Evolutionary conservation across 768 basidiomycete genomes (phyloP), one percentile per base, ranked within the genome.

Genomic region (Sporobolomyces phaffii): DNA sequence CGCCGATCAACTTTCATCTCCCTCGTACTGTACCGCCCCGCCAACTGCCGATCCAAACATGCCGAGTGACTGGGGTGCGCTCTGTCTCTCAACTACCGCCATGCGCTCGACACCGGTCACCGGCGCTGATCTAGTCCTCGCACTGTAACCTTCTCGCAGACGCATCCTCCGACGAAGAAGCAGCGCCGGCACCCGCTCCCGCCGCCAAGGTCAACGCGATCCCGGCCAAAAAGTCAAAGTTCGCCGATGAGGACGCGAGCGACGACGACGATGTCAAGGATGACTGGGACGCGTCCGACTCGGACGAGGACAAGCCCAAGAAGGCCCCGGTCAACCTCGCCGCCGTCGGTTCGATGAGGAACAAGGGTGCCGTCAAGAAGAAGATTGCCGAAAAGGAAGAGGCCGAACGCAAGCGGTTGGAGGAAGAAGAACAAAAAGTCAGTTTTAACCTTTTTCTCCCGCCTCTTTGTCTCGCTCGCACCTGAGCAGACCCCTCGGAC

Each of bases 341-440:
- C 7, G 77, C 81, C 10, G 77, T 79, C 5, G 72, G 73, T 8
- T 68, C 76, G 22, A 64, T 87, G 2, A 90, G 89, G 81, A 94
- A 96, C 80, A 96, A 92, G 80, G 91, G 90, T 59, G 89, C 87
- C 2, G 78, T 97, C 72, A 96, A 96, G 78, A 84, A 85, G 24
- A 94, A 93, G 77, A 80, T 98, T 3, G 91, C 91, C 0, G 91
- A 93, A 78, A 96, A 91, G 78, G 92, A 91, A 74, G 88, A 86
- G 0, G 81, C 81, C 65, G 89, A 86, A 67, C 85, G 85, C 3
- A 81, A 82, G 1, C 79, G 80, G 9, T 77, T 78, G 10, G 74
- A 68, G 24, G 75, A 74, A 51, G 83, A 84, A n/a, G 86, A 64
- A 36, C 36, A 43, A 11, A 45, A 51, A 51, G 70, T 72, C 31